Conservation (phyloP, 2,329 filamentous ascomycete species). For the Nigrospora oryzae region DNA sequence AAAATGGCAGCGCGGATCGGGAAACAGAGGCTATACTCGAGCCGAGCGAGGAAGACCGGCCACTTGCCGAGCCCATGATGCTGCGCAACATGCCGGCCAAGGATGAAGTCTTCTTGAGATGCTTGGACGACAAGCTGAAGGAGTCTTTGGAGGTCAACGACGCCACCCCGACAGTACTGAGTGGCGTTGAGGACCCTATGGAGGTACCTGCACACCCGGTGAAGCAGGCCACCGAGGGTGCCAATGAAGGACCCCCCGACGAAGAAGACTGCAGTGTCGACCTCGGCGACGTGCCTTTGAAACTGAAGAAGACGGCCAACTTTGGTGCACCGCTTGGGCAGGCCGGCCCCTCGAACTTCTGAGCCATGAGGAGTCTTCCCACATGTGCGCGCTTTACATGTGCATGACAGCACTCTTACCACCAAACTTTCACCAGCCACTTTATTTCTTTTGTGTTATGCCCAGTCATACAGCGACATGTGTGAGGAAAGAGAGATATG, state of each 20-base stretch:
- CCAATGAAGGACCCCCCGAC: background rate
- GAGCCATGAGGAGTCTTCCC: too few species aligned
- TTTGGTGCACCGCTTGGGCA: slow-evolving; percentile 5
- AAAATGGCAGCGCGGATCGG: slow-evolving; percentile 6
- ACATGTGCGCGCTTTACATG: too few species aligned
- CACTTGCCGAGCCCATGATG: slow-evolving; percentile 43
- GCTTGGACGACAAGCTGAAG: slow-evolving; percentile 42
- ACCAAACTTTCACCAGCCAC: too few species aligned
- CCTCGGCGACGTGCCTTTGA: slow-evolving; percentile 4
- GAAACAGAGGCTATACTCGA: slow-evolving; percentile 22
- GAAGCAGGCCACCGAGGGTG: background rate
- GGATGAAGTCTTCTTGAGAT: slow-evolving; percentile 44
- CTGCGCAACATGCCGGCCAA: slow-evolving; percentile 46
- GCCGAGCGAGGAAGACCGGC: slow-evolving; percentile 31
- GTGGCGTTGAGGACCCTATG: background rate
- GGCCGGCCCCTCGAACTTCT: background rate
- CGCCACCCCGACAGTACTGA: slow-evolving; percentile 33
- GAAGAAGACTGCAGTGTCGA: background rate
- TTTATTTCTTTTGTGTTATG: too few species aligned
- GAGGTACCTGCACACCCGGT: too few species aligned
- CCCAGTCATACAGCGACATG: too few species aligned
- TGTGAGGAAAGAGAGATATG: too few species aligned
- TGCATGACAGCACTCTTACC: too few species aligned
- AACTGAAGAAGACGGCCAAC: slow-evolving; percentile 4
- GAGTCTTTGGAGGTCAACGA: slow-evolving; percentile 37